Conservation (phyloP, 257 asterid genomes). For the Solanum sejunctum region DNA sequence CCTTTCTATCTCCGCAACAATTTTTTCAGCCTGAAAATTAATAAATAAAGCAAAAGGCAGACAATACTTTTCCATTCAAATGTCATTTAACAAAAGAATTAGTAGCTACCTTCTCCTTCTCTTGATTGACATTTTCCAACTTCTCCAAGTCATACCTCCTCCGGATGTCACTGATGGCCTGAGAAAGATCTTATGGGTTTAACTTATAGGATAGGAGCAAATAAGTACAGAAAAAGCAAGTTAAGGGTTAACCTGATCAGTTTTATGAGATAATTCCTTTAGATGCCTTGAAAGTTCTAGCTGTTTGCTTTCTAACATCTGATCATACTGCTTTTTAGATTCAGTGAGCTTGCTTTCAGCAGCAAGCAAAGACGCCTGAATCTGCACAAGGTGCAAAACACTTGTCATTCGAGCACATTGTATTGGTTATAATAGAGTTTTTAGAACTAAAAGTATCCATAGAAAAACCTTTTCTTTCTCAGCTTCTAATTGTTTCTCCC, state of each 20-base stretch:
- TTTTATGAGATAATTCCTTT: slow-evolving; percentile 91
- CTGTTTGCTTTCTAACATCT: slow-evolving; percentile 84
- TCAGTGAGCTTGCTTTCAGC: slow-evolving; percentile 71
- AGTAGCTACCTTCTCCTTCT: slow-evolving; percentile 71
- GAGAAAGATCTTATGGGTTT: slow-evolving; percentile 17
- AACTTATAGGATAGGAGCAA: slow-evolving; percentile 7
- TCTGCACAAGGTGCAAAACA: slow-evolving; percentile 30
- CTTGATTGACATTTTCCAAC: slow-evolving; percentile 57
- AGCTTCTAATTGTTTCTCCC: slow-evolving; percentile 53
- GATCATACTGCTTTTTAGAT: slow-evolving; percentile 76
- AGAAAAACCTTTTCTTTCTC: slow-evolving; percentile 58
- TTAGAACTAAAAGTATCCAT: slow-evolving; percentile 1
- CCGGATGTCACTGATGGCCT: slow-evolving; percentile 88
- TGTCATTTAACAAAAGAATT: background rate
- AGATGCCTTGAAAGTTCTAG: slow-evolving; percentile 82
- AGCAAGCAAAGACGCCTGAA: slow-evolving; percentile 44
- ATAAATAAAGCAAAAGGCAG: slow-evolving; percentile 3
- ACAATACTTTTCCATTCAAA: background rate
- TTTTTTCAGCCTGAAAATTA: slow-evolving; percentile 56
- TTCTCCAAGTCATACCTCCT: slow-evolving; percentile 82
- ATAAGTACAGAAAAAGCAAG: background rate
- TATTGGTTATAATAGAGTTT: slow-evolving; percentile 1
- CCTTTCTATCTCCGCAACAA: slow-evolving; percentile 49
- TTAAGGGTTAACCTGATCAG: slow-evolving; percentile 60
- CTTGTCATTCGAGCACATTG: slow-evolving; percentile 1